A percentile compares a stretch with the other conserved stretches of the same genome.
Conservation (phyloP, 805 yeast genomes). For the Zygotorulaspora chibaensis region DNA sequence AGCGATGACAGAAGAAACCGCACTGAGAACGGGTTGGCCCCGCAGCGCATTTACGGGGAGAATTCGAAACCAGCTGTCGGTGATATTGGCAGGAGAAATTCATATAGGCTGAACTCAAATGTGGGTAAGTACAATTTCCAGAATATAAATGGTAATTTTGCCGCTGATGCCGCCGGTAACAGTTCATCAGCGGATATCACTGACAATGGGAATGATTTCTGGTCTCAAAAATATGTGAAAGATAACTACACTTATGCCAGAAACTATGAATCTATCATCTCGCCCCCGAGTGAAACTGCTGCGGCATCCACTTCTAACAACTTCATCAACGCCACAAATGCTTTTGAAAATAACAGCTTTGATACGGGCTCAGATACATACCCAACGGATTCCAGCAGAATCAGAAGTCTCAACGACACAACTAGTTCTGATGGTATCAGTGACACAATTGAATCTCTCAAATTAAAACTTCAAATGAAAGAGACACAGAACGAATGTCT, state of each 20-base stretch:
- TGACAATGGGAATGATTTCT: neutral
- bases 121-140: neutral
- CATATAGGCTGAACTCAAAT: neutral
- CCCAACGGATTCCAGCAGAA: neutral
- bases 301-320: slow-evolving; percentile 2
- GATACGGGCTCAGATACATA: slow-evolving; percentile 6
- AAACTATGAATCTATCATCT: neutral
- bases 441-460: slow-evolving; percentile 36
- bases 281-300: neutral
- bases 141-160: slow-evolving; percentile 1
- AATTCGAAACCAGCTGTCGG: neutral
- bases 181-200: neutral
- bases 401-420: neutral
- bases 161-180: slow-evolving; percentile 6
- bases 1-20: neutral
- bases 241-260: slow-evolving; percentile 6
- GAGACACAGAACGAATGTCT: slow-evolving; percentile 47
- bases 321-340: slow-evolving; percentile 3
- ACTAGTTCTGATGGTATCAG: neutral
- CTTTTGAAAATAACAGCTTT: slow-evolving; percentile 7
- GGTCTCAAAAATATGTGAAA: slow-evolving; percentile 5
- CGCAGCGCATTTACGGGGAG: neutral
- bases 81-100: neutral
- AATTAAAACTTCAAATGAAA: slow-evolving; percentile 51
- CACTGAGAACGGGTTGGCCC: neutral